These are phyloP conservation scores for Lipomyces anomalus DNA, from an alignment of 805 yeast species.

Conservation along the genomic window DNA sequence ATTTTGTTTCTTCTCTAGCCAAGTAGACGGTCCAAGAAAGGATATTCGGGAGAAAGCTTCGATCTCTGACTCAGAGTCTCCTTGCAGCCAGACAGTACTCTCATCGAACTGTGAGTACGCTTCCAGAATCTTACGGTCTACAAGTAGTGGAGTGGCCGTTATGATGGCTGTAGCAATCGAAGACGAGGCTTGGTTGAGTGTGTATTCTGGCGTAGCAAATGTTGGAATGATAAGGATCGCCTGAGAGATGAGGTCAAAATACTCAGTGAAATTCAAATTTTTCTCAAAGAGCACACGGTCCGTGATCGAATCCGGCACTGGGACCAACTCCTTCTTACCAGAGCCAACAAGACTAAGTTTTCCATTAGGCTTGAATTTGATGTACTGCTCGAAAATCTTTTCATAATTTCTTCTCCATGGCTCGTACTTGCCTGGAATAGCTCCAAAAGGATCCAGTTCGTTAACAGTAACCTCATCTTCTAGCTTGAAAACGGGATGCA, in stretches of 20 bases:
- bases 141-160: conserved; percentile 20
- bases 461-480: conserved; percentile 3
- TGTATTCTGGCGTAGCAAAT: conserved; percentile 11
- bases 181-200: conserved; percentile 20
- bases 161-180: conserved; percentile 19
- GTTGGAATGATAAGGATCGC: conserved; percentile 19
- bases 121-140: conserved; percentile 5
- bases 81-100: conserved; percentile 19
- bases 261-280: conserved; percentile 14
- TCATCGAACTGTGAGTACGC: conserved; percentile 22
- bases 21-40: conserved; percentile 22
- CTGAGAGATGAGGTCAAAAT: conserved; percentile 14
- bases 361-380: conserved; percentile 4
- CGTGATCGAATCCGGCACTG: conserved; percentile 7
- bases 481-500: conserved; percentile 19
- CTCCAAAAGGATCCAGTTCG: conserved; percentile 12
- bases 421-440: conserved; percentile 24
- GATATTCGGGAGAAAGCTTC: conserved; percentile 27
- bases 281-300: conserved; percentile 8
- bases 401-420: conserved; percentile 21
- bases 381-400: conserved; percentile 17
- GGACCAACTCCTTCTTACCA: conserved; percentile 6
- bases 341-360: conserved; percentile 20
- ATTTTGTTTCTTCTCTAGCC: conserved; percentile 20
- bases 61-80: conserved; percentile 17